Conservation (phyloP, 352 stramenopile genomes). For the Thalassiosira mediterranea region DNA sequence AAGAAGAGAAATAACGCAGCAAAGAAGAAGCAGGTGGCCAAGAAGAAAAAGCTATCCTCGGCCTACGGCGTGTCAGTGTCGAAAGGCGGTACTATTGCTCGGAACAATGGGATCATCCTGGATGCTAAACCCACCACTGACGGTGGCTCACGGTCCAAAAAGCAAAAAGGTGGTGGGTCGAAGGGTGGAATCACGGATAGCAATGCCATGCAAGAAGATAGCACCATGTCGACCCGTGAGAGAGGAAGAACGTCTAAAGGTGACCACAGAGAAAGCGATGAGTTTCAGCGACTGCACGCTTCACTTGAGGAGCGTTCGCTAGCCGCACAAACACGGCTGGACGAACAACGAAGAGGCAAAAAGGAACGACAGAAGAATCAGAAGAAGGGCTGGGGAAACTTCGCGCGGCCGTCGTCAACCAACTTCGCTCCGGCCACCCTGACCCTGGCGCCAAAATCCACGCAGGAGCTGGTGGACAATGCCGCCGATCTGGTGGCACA, state of each 20-base stretch:
- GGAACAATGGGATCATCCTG: constrained; percentile 47
- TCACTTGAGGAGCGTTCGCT: constrained; percentile 53
- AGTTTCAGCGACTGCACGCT: constrained; percentile 47
- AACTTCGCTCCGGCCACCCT: constrained; percentile 42
- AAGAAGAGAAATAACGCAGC: constrained; percentile 49
- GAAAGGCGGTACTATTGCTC: constrained; percentile 50
- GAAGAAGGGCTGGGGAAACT: constrained; percentile 42
- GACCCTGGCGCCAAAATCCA: constrained; percentile 47
- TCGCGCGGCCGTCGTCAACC: constrained; percentile 15
- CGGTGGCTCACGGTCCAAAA: constrained; percentile 21
- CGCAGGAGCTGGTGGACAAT: constrained; percentile 53
- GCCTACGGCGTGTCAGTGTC: constrained; percentile 48
- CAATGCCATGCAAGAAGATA: neutral
- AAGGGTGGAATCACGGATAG: too few relatives aligned
- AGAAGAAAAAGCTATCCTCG: constrained; percentile 48
- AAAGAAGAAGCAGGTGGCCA: constrained; percentile 52
- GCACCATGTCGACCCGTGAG: neutral
- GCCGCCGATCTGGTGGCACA: constrained; percentile 39
- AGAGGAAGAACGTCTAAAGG: neutral
- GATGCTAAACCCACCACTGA: constrained; percentile 14
- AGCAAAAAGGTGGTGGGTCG: too few relatives aligned
- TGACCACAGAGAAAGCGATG: constrained; percentile 32
- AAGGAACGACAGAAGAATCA: constrained; percentile 29
- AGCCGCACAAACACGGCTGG: constrained; percentile 35
- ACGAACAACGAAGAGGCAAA: constrained; percentile 31